A percentile compares a stretch with the other conserved stretches of the same genome.
These are phyloP conservation scores for Zalerion maritima DNA, from an alignment of 495 filamentous ascomycete species.

Conservation along the genomic window DNA sequence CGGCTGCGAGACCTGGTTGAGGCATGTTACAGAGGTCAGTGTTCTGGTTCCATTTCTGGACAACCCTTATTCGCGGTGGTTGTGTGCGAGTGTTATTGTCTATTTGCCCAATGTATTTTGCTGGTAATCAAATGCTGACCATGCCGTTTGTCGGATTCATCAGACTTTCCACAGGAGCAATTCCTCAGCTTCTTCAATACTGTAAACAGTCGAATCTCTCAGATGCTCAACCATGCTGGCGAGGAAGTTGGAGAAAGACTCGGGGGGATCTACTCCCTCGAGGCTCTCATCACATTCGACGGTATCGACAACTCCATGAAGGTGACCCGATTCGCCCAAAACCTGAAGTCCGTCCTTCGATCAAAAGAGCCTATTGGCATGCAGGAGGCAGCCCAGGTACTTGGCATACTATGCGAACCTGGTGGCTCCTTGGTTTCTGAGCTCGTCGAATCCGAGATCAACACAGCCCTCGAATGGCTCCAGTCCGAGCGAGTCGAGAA, in stretches of 20 bases:
- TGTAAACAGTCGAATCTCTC: constrained; percentile 60
- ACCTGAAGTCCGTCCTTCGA: constrained; percentile 72
- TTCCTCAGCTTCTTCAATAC: constrained; percentile 67
- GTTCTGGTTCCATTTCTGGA: too few relatives aligned
- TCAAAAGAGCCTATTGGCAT: constrained; percentile 81
- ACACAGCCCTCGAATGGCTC: constrained; percentile 86
- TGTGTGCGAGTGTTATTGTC: too few relatives aligned
- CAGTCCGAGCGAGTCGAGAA: constrained; percentile 91
- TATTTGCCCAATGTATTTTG: too few relatives aligned
- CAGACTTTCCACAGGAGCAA: constrained; percentile 64
- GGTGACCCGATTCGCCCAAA: constrained; percentile 81
- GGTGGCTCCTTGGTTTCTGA: constrained; percentile 92
- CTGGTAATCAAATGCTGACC: too few relatives aligned
- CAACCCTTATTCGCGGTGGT: too few relatives aligned
- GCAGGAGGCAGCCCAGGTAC: constrained; percentile 69
- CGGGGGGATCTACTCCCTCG: constrained; percentile 82
- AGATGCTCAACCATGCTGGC: constrained; percentile 66
- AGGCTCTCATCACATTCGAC: constrained; percentile 86
- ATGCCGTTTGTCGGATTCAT: neutral
- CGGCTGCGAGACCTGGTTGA: constrained; percentile 19
- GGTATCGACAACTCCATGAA: constrained; percentile 89
- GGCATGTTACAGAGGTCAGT: constrained; percentile 19
- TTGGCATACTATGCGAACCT: constrained; percentile 79
- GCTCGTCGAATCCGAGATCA: constrained; percentile 90
- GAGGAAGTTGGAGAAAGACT: constrained; percentile 75